Evolutionary conservation across 768 basidiomycete species (phyloP).

Genomic region (Rhizopogon sp.): DNA sequence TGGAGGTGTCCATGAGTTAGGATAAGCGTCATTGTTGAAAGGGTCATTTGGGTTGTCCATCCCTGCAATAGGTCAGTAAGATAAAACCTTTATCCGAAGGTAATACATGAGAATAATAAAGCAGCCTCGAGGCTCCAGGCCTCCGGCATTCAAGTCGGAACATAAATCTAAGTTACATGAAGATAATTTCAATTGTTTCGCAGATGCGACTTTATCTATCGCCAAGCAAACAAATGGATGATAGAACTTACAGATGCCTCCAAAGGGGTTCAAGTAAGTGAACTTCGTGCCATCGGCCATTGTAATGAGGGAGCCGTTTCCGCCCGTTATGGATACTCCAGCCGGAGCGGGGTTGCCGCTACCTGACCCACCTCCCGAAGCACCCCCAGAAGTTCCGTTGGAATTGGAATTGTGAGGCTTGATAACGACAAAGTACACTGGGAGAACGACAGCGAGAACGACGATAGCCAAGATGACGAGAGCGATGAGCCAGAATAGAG

Average conservation of each 20-base stretch:
- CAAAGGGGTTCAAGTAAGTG: constrained; percentile 74
- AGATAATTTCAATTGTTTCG: neutral
- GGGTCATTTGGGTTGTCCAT: constrained; percentile 64
- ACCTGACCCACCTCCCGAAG: constrained; percentile 6
- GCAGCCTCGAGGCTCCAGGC: neutral
- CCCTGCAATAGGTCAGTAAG: constrained; percentile 36
- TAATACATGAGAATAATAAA: neutral
- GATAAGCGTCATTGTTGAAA: constrained; percentile 67
- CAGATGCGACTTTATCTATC: neutral
- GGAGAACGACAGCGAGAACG: constrained; percentile 37
- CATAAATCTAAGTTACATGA: neutral
- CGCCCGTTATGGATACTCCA: constrained; percentile 37
- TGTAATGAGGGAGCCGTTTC: constrained; percentile 63
- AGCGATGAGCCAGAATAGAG: constrained; percentile 23
- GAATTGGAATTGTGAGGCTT: constrained; percentile 14
- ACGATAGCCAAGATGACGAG: constrained; percentile 21
- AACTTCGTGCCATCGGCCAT: constrained; percentile 67
- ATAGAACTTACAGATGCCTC: constrained; percentile 57
- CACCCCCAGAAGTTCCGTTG: neutral
- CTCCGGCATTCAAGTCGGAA: neutral
- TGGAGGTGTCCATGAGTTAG: constrained; percentile 78
- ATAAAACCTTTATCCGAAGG: neutral
- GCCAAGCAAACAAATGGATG: neutral
- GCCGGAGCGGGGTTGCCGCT: constrained; percentile 6
- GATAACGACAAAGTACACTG: constrained; percentile 29